A percentile compares a stretch with the other conserved stretches of the same genome.
Evolutionary conservation across 169 alveolate species (phyloP).

Genomic region (Miamiensis avidus): DNA sequence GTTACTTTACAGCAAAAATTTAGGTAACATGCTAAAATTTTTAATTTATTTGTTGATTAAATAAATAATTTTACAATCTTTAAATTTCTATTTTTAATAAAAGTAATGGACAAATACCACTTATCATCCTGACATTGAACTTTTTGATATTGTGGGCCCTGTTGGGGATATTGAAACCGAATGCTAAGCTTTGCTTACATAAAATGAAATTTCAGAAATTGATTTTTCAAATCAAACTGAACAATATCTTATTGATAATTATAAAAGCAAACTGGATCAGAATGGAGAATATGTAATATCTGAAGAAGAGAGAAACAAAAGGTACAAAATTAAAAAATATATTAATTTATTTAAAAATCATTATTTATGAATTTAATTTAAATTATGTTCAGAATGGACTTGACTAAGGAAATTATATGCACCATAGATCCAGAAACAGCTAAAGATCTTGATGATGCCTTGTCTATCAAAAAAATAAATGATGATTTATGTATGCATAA

Average conservation of each 20-base stretch:
- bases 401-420: conserved; percentile 70
- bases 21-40: conserved; percentile 30
- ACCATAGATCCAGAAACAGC: conserved; percentile 84
- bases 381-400: conserved; percentile 57
- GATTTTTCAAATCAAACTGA: conserved; percentile 59
- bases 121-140: conserved; percentile 51
- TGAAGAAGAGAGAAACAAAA: conserved; percentile 52
- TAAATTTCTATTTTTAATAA: too few relatives aligned
- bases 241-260: conserved; percentile 48
- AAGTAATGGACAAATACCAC: neutral
- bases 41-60: neutral
- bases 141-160: conserved; percentile 63
- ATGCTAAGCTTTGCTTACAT: conserved; percentile 59
- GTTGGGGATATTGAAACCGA: conserved; percentile 81
- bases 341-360: too few relatives aligned
- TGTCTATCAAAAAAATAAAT: conserved; percentile 67
- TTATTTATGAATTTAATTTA: too few relatives aligned
- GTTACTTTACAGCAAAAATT: conserved; percentile 24
- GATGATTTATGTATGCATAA: conserved; percentile 42
- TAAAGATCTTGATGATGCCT: conserved; percentile 87
- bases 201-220: conserved; percentile 51
- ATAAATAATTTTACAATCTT: neutral
- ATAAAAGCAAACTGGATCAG: conserved; percentile 42
- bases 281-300: conserved; percentile 58
- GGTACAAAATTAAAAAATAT: conserved; percentile 72